A percentile compares a stretch with the other conserved stretches of the same genome.
Evolutionary conservation across 352 stramenopile genomes (phyloP).

Genomic region (Phytophthora crassamura): DNA sequence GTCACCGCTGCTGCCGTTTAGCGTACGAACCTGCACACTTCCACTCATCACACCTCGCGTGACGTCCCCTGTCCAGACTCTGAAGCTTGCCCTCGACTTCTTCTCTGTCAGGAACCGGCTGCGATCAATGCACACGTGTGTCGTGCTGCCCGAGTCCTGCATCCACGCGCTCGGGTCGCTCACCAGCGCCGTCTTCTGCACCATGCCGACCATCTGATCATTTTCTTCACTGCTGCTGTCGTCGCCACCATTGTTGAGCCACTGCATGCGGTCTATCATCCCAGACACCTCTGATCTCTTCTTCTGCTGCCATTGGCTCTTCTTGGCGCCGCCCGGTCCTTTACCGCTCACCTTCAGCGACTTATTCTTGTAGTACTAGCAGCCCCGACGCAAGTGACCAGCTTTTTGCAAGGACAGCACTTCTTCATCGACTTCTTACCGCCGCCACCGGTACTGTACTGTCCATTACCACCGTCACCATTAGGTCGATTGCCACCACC

Average conservation of each 20-base stretch:
- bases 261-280: slow-evolving; percentile 2
- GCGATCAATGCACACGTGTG: slow-evolving; percentile 4
- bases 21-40: background rate
- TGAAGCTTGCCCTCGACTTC: slow-evolving; percentile 4
- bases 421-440: background rate
- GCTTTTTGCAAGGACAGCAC: background rate
- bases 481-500: no score
- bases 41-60: slow-evolving; percentile 2
- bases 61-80: slow-evolving; percentile 5
- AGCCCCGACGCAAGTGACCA: background rate
- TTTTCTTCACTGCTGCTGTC: slow-evolving; percentile 1
- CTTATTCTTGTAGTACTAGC: slow-evolving; percentile 1
- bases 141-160: slow-evolving; percentile 1
- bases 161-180: background rate
- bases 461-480: background rate
- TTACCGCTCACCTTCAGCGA: background rate
- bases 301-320: background rate
- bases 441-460: background rate
- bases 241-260: background rate
- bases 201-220: background rate
- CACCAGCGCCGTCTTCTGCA: no score
- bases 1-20: background rate
- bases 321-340: no score
- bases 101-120: background rate
- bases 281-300: no score